Evolutionary conservation across 2,329 filamentous ascomycete species (phyloP).

Genomic region (Aaosphaeria pasadenensis): DNA sequence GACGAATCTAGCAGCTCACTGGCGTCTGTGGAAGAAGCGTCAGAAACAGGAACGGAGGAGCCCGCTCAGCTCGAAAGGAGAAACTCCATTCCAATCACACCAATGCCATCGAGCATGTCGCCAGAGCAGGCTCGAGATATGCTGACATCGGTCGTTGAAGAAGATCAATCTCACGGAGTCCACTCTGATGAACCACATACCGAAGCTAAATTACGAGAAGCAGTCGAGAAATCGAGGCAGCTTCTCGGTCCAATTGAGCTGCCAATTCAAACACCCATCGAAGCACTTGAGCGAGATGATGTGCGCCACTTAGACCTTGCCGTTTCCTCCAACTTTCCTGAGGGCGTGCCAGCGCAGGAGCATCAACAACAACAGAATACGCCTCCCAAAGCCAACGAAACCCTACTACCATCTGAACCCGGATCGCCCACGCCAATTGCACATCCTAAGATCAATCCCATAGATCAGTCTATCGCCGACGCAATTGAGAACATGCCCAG

Average conservation of each 20-base stretch:
- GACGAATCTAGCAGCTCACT: constrained; percentile 77
- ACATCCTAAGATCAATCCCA: constrained; percentile 29
- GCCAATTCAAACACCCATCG: constrained; percentile 26
- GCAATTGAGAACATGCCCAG: constrained; percentile 34
- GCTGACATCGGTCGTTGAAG: constrained; percentile 63
- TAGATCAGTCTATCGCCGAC: constrained; percentile 30
- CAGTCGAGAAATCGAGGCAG: constrained; percentile 5
- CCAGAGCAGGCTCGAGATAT: constrained; percentile 63
- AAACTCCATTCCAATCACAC: constrained; percentile 23
- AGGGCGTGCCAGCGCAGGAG: constrained; percentile 11
- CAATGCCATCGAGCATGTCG: constrained; percentile 45
- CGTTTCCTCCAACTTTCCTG: constrained; percentile 42
- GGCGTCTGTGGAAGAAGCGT: constrained; percentile 64
- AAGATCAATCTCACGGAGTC: constrained; percentile 47
- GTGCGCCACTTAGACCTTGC: constrained; percentile 62
- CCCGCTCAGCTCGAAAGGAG: constrained; percentile 27
- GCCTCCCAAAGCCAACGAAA: constrained; percentile 20
- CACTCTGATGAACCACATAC: constrained; percentile 6
- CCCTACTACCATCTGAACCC: constrained; percentile 11
- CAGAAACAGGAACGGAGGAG: constrained; percentile 44
- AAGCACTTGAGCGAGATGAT: constrained; percentile 48
- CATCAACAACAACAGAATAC: constrained; percentile 24
- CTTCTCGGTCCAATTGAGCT: background rate
- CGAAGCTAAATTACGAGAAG: background rate
- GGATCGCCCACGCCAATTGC: constrained; percentile 29